Conservation (phyloP, 768 basidiomycete genomes). For the Pleurotus sapidus region DNA sequence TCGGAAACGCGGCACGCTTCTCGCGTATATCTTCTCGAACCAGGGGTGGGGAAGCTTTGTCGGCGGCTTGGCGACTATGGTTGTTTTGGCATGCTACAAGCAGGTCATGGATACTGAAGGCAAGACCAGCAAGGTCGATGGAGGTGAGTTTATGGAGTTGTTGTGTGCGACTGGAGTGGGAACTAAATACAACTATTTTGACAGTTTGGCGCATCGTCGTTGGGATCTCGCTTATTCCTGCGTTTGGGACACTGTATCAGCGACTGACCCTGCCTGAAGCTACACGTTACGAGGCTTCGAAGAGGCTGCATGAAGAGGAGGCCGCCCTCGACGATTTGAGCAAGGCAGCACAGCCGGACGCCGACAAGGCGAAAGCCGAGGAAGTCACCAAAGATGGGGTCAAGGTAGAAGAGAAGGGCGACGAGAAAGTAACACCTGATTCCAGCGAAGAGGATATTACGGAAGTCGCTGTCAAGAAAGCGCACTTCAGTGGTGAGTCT, state of each 20-base stretch:
- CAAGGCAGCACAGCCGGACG: conserved; percentile 28
- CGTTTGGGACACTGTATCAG: conserved; percentile 72
- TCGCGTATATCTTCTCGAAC: conserved; percentile 75
- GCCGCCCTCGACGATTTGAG: conserved; percentile 29
- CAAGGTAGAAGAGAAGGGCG: conserved; percentile 13
- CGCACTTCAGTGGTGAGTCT: conserved; percentile 46
- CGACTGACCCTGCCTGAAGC: conserved; percentile 74
- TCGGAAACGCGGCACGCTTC: conserved; percentile 66
- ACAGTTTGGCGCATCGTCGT: conserved; percentile 71
- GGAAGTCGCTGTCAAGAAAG: conserved; percentile 36
- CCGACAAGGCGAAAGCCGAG: conserved; percentile 18
- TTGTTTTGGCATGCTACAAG: conserved; percentile 64
- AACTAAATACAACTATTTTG: neutral
- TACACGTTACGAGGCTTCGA: conserved; percentile 46
- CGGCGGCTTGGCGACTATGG: conserved; percentile 59
- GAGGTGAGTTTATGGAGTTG: conserved; percentile 42
- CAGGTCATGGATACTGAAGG: conserved; percentile 56
- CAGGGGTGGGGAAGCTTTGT: conserved; percentile 77
- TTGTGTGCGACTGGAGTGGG: neutral
- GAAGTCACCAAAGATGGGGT: conserved; percentile 10
- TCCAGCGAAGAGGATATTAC: conserved; percentile 10
- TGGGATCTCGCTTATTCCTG: conserved; percentile 74
- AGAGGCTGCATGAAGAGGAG: conserved; percentile 27
- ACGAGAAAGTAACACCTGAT: conserved; percentile 8
- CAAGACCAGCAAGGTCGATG: conserved; percentile 65